Base-by-base conservation (phyloP, 306 rosid genomes). In the Vachellia pachyceras region DNA sequence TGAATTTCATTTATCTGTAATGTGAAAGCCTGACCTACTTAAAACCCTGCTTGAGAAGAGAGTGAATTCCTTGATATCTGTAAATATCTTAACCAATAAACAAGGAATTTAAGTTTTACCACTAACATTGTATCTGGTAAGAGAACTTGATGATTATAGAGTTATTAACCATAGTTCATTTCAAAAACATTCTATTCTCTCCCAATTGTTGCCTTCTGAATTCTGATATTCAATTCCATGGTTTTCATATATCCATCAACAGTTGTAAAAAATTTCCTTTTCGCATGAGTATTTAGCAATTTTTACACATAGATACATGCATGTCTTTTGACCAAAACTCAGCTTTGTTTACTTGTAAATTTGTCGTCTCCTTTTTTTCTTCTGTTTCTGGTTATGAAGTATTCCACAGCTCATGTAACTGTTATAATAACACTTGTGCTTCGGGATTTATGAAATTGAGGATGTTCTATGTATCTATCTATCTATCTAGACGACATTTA, bases 1-100 rank as follows among this genome's bases (percentile, higher is more conserved):
- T 76, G 61, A 73, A 54, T 74, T 71, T 65, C 72, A 36, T 80
- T 69, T 82, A 20, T 63, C 33, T 79, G 39, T 29, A 18, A 20
- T 65, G 17, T 40, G 49, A 66, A 76, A 37, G 39, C 37, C 23
- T 47, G 10, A 47, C 60, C 37, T 50, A 15, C 78, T 22, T 33
- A 80, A 18, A 78, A 78, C 75, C 15, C 65, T 74, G 29, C 76
- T 78, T 52, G 36, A 22, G 57, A 72, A 75, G 80, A 36, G 17
- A 50, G 49, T 23, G 61, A 52, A 6, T 73, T 50, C 70, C 49
- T 73, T 73, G 69, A 71, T 78, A 61, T 78, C 58, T 44, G 40
- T 33, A 68, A 58, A 67, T 61, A 36, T 25, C 75, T 75, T 69
- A 77, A 73, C 52, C 46, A 58, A 77, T 73, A 70, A 77, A 50